Evolutionary conservation across 1,284 basidiomycete genomes (phyloP).

Genomic region (Boletellus sp.): DNA sequence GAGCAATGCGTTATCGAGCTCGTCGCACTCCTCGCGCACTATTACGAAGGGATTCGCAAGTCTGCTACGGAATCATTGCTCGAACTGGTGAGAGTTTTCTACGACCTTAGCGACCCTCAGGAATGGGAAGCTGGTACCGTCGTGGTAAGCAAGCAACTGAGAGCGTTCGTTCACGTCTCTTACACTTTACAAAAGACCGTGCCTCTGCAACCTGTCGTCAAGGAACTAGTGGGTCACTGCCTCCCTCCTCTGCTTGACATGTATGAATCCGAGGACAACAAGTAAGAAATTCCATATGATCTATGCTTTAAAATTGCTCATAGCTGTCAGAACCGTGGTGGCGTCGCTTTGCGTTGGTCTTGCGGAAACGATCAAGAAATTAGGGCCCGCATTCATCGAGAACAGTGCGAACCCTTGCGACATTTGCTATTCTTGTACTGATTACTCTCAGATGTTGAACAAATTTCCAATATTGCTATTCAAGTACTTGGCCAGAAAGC

Average conservation of each 20-base stretch:
- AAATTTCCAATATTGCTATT: slow-evolving; percentile 74
- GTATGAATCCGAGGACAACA: slow-evolving; percentile 96
- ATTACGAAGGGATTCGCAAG: slow-evolving; percentile 98
- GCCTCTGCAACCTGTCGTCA: slow-evolving; percentile 75
- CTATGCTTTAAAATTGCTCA: slow-evolving; percentile 12
- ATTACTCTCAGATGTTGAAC: slow-evolving; percentile 63
- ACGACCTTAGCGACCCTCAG: slow-evolving; percentile 79
- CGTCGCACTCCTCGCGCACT: slow-evolving; percentile 81
- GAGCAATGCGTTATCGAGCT: slow-evolving; percentile 81
- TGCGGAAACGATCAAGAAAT: slow-evolving; percentile 86
- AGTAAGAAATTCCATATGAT: slow-evolving; percentile 59
- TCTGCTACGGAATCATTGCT: slow-evolving; percentile 87
- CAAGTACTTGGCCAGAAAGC: slow-evolving; percentile 91
- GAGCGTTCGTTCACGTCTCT: not conserved
- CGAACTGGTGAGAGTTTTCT: slow-evolving; percentile 89
- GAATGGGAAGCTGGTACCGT: slow-evolving; percentile 80
- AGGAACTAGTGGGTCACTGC: slow-evolving; percentile 77
- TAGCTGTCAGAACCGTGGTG: slow-evolving; percentile 72
- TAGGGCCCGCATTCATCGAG: slow-evolving; percentile 83
- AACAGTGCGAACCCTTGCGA: slow-evolving; percentile 46
- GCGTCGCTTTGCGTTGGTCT: slow-evolving; percentile 84
- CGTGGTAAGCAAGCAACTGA: slow-evolving; percentile 43
- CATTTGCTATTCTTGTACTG: not conserved
- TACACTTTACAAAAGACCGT: slow-evolving; percentile 17
- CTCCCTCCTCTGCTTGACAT: slow-evolving; percentile 81